Evolutionary conservation across 345 rosid species (phyloP), one percentile per base, ranked within the genome.

Genomic region (Geranium rotundifolium): DNA sequence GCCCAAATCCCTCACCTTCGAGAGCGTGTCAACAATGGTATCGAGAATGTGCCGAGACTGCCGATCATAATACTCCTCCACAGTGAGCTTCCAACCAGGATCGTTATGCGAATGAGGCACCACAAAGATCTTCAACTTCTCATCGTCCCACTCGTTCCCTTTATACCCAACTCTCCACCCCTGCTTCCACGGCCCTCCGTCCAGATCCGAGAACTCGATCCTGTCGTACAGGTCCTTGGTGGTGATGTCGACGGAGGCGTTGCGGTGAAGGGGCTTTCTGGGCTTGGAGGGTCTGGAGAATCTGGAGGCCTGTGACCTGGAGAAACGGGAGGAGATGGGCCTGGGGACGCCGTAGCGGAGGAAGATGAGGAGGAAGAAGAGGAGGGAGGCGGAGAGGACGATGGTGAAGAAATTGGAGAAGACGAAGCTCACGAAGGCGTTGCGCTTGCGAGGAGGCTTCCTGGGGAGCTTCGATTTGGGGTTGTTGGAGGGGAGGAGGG

Each of bases 101-200:
- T 93, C 99, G 63, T 93, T 90, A 75, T 93, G 99, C 29, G 99
- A 93, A 65, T 90, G 99, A 55, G 99, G 99, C 67, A 85, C 89
- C 23, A 93, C 96, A 75, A 93, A 73, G 50, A 90, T 73, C 82
- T 93, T 93, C 72, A 90, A 71, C 68, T 78, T 85, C 86, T 90
- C 96, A 34, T 54, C 63, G 69, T 90, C 87, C 99, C 99, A 93
- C 69, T 93, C 99, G 27, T 82, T 68, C 29, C 95, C 96, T 69
- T 67, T 77, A 60, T 93, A 90, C 19, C 61, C 71, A 29, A 93
- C 97, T 57, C 68, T 61, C 99, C 99, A 93, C 4, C 99, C 99
- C 72, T 93, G 99, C 74, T 77, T 93, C 99, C 99, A 93, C 4
- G 99, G 77, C 57, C 99, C 99, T 18, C 99, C 99, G 70, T 81